Base-by-base conservation (phyloP, 495 filamentous ascomycete genomes). In the Lasiosphaeria hispida region DNA sequence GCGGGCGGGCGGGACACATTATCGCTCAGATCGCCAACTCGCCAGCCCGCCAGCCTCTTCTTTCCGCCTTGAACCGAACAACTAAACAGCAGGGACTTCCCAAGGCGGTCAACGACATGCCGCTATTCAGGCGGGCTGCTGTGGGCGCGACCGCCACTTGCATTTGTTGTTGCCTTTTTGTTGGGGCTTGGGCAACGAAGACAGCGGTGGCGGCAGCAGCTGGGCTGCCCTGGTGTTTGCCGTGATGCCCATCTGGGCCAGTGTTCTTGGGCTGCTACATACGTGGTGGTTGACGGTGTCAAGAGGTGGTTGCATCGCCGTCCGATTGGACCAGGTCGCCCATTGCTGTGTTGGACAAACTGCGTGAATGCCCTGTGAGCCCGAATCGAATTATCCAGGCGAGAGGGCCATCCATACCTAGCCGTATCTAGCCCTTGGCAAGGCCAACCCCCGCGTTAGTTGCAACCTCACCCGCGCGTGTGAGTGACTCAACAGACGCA, bases 301-400 rank as follows among this genome's bases (percentile, higher is more conserved):
- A 41, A 11, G 40, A n/a, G 10, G 11, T 30, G 48, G 18, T 43
- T 35, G 52, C 15, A 37, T 47, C 11, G 37, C 34, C 40, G 57
- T 38, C 42, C 53, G 51, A 63, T 63, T 63, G 61, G 61, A 43
- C 54, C 44, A 37, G 19, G 47, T 14, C 14, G 44, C 35, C 23
- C 39, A 19, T 7, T 56, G 47, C 36, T 55, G 44, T 39, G 59
- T 13, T 61, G 59, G 53, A 19, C 37, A 39, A 40, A 18, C 14
- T 41, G 37, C 34, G 9, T 19, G 33, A 45, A 37, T 35, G 53
- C 53, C 53, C 53, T 30, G 23, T 30, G 23, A 30, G 37, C 49
- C 35, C 49, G 54, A 13, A n/a, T 43, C 40, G 19, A 34, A 48
- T 30, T 30, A 30, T 30, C 23, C 23, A 30, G 23, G 4, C 17